Evolutionary conservation across 2,329 filamentous ascomycete genomes (phyloP).

Genomic region (Pezicula neosporulosa): DNA sequence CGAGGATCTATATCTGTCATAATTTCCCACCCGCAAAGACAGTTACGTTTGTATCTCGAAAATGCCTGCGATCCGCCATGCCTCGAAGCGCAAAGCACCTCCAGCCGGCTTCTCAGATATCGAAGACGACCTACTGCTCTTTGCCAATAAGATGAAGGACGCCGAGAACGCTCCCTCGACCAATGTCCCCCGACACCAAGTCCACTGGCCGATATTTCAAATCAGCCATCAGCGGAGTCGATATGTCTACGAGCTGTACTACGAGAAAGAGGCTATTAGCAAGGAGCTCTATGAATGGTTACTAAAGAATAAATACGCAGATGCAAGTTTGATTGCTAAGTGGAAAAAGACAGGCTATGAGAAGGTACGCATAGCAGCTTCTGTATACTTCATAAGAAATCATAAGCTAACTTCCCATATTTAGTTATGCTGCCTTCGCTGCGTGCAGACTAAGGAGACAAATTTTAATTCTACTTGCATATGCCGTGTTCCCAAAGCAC

Average conservation of each 20-base stretch:
- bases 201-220: constrained; percentile 96
- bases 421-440: constrained; percentile 88
- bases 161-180: constrained; percentile 85
- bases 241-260: constrained; percentile 98
- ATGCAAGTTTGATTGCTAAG: constrained; percentile 94
- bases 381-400: constrained; percentile 7
- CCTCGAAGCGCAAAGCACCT: constrained; percentile 75
- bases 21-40: neutral
- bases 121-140: constrained; percentile 81
- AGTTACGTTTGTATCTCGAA: constrained; percentile 1
- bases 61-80: constrained; percentile 77
- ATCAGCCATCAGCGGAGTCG: constrained; percentile 88
- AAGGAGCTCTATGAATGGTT: constrained; percentile 93
- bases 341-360: constrained; percentile 99
- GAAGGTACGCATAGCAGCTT: constrained; percentile 57
- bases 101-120: constrained; percentile 86
- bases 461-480: constrained; percentile 98
- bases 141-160: constrained; percentile 90
- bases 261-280: constrained; percentile 93
- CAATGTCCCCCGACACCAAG: constrained; percentile 81
- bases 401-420: constrained; percentile 8
- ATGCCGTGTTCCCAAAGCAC: constrained; percentile 85
- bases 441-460: constrained; percentile 99
- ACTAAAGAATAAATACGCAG: constrained; percentile 93
- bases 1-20: too few relatives aligned